These are phyloP conservation scores for Backusella liffmaniae DNA, from an alignment of 192 early-diverging fungal genomes.

Conservation along the genomic window DNA sequence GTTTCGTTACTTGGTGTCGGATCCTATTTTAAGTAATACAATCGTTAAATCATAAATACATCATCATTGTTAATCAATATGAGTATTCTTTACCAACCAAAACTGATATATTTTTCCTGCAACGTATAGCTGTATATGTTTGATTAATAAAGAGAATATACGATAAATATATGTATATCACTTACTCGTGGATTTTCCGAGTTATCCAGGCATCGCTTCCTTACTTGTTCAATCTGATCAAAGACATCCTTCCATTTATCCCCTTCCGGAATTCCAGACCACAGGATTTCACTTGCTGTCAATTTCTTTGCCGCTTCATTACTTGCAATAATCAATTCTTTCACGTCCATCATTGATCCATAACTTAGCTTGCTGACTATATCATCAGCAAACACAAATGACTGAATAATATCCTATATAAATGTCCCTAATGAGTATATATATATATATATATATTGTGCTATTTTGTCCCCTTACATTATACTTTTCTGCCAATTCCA, in stretches of 20 bases:
- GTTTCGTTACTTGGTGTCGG: slow-evolving; percentile 36
- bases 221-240: slow-evolving; percentile 37
- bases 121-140: slow-evolving; percentile 29
- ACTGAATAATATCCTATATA: slow-evolving; percentile 44
- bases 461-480: not conserved
- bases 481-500: slow-evolving; percentile 50
- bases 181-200: slow-evolving; percentile 45
- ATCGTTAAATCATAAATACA: not conserved
- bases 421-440: not conserved
- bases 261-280: slow-evolving; percentile 36
- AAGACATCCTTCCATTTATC: slow-evolving; percentile 45
- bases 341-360: slow-evolving; percentile 57
- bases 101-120: slow-evolving; percentile 39
- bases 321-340: slow-evolving; percentile 46
- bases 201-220: slow-evolving; percentile 30
- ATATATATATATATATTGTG: not conserved
- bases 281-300: slow-evolving; percentile 43
- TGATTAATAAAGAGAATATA: not conserved
- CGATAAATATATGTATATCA: not conserved
- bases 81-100: slow-evolving; percentile 25
- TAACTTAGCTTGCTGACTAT: slow-evolving; percentile 55
- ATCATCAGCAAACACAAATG: slow-evolving; percentile 54
- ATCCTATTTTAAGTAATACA: slow-evolving; percentile 13
- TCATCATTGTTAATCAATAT: not conserved
- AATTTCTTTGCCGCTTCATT: slow-evolving; percentile 47